Evolutionary conservation across 768 basidiomycete species (phyloP).

Genomic region (Kwoniella europaea): DNA sequence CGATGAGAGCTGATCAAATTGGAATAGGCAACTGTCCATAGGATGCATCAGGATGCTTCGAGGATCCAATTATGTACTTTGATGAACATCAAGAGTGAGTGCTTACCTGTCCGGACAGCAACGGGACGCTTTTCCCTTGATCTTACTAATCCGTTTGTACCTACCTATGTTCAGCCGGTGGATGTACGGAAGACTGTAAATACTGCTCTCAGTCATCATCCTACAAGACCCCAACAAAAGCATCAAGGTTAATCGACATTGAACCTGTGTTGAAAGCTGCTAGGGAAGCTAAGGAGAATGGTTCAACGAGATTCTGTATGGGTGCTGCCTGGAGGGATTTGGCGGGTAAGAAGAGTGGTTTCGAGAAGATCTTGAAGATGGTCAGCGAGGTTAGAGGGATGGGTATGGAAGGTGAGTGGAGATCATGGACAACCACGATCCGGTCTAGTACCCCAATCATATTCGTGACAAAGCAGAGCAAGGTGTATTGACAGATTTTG

Average conservation of each 20-base stretch:
- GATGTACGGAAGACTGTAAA: conserved; percentile 95
- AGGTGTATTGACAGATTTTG: neutral
- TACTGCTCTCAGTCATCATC: conserved; percentile 98
- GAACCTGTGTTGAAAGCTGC: conserved; percentile 93
- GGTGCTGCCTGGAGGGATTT: conserved; percentile 98
- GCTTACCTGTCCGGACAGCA: too few species aligned
- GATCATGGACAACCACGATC: neutral
- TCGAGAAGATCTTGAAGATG: conserved; percentile 91
- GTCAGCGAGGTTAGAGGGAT: conserved; percentile 76
- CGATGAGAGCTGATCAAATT: conserved; percentile 1
- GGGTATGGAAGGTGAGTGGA: conserved; percentile 78
- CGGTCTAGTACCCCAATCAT: neutral
- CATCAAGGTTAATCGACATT: conserved; percentile 81
- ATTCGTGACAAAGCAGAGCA: neutral
- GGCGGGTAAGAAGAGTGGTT: conserved; percentile 87
- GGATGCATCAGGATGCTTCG: conserved; percentile 80
- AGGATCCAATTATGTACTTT: conserved; percentile 96
- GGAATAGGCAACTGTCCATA: conserved; percentile 69
- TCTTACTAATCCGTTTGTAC: too few species aligned
- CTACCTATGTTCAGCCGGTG: conserved; percentile 70
- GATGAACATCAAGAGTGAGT: conserved; percentile 96
- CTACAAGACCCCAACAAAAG: conserved; percentile 85
- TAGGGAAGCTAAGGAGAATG: conserved; percentile 90
- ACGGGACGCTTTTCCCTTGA: too few species aligned
- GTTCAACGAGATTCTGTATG: conserved; percentile 98